Percentiles rank a stretch among this genome's conserved stretches.
Evolutionary conservation across 805 yeast genomes (phyloP).

Genomic region (Torulaspora microellipsoides): DNA sequence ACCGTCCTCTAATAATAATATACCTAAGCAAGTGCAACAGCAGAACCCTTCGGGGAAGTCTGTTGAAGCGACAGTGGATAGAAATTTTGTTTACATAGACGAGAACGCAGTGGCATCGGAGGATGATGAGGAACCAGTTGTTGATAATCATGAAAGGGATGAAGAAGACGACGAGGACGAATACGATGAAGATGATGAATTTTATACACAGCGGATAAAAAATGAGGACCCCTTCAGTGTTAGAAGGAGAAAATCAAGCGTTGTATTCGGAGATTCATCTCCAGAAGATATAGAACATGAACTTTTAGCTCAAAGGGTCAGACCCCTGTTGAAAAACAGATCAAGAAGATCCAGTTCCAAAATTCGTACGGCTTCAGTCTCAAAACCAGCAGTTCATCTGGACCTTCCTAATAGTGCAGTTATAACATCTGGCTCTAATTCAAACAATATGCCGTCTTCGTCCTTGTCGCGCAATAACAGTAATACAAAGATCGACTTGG

Average conservation of each 20-base stretch:
- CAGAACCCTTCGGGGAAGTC: not conserved
- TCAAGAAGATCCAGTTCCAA: constrained; percentile 21
- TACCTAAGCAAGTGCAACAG: not conserved
- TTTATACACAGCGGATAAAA: constrained; percentile 1
- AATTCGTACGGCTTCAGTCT: constrained; percentile 16
- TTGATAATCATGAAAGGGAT: constrained; percentile 36
- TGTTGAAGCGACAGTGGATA: not conserved
- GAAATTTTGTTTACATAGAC: constrained; percentile 36
- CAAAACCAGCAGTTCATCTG: constrained; percentile 15
- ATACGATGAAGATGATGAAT: constrained; percentile 7
- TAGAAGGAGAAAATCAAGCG: constrained; percentile 26
- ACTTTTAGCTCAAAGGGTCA: constrained; percentile 12
- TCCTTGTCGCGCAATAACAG: constrained; percentile 12
- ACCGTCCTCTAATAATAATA: not conserved
- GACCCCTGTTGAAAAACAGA: constrained; percentile 16
- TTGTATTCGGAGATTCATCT: constrained; percentile 24
- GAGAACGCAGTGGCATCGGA: constrained; percentile 38
- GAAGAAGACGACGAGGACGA: constrained; percentile 29
- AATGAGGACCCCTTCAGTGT: constrained; percentile 13
- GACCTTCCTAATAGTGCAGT: constrained; percentile 6
- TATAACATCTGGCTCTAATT: not conserved
- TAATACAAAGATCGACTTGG: constrained; percentile 12
- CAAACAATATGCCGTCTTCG: not conserved
- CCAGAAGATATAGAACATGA: constrained; percentile 24
- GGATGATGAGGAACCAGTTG: constrained; percentile 32